Evolutionary conservation across 192 early-diverging fungal species (phyloP), one percentile per base, ranked within the genome.

Genomic region (Coemansia sp.): DNA sequence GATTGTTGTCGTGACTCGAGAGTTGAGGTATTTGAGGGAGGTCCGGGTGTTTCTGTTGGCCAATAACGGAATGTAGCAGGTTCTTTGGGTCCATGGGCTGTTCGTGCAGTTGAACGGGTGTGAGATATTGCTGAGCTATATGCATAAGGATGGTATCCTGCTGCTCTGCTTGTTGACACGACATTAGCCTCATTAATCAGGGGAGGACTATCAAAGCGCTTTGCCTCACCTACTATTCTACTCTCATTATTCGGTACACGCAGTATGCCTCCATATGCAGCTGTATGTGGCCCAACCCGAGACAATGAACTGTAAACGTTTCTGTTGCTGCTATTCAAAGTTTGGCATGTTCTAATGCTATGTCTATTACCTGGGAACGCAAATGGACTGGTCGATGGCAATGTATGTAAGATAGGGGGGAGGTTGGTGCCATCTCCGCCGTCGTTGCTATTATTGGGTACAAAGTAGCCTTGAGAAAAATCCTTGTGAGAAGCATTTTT

Each of bases 41-140:
- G 41, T 36, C 67, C 55, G 5, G 67, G 45, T 10, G 41, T 37
- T 4, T n/a, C 18, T 4, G 41, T 36, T 10, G 55, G 51, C 51
- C 51, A 54, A 21, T 54, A 54, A 9, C 51, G 21, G 22, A 54
- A 22, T 9, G 51, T 8, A 26, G 6, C 51, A 22, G 51, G 51
- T 10, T 54, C 51, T 22, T 26, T 54, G 1, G 51, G 43, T 19
- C 51, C 11, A 32, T 22, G 1, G 12, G 39, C 18, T 7, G 60
- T 40, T 19, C 73, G 57, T 6, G 70, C 78, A 6, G 78, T 80
- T 19, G 78, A 80, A 16, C 78, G 66, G 11, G 73, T 21, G 40
- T 61, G 71, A 8, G 66, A 74, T 5, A 80, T 32, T 0, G 69
- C 61, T 0, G 65, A 22, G 4, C 78, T 66, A 49, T 41, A 59